Evolutionary conservation across 768 basidiomycete species (phyloP), one percentile per base, ranked within the genome.

Genomic region (Mycena leptocephala): DNA sequence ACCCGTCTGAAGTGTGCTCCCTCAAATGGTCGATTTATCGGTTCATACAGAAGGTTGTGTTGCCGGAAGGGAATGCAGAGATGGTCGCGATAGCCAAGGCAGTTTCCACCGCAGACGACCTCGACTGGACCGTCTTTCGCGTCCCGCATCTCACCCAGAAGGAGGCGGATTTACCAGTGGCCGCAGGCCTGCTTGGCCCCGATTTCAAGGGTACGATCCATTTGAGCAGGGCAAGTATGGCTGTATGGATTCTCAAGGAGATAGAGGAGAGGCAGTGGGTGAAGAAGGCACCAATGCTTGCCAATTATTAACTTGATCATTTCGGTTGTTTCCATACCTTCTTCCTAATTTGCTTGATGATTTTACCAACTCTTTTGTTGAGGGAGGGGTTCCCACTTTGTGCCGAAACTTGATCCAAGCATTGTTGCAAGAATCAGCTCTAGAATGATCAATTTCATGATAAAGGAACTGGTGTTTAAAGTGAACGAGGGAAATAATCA

Each of bases 81-180:
- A 74, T 74, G 73, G 59, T 68, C 7, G 66, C 30, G 16, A 74
- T 74, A 37, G 73, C 24, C 20, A 20, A 74, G 59, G 37, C 58
- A 10, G 66, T 74, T n/a, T 43, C 73, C 32, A 48, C 65, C 20
- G 72, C 58, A 30, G 55, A 53, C 46, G 66, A 68, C 30, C 66
- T 74, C 48, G 66, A 74, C 59, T 74, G 72, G 72, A 74, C 72
- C 14, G 41, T 74, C 13, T 67, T 74, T 24, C 73, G 73, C 35
- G 73, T 74, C 30, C 46, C 64, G 39, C 58, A 62, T 24, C 66
- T 74, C 9, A 74, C 73, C 1, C 33, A 62, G 14, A 33, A 53
- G 58, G 13, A 58, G 33, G 73, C 48, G 33, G 66, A 74, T 33
- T 55, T 68, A 14, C 73, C 58, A 1, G 56, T 74, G 43, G 43